These are phyloP conservation scores for Climacium dendroides DNA, from an alignment of 225 moss, liverwort and hornwort genomes.

Conservation along the genomic window DNA sequence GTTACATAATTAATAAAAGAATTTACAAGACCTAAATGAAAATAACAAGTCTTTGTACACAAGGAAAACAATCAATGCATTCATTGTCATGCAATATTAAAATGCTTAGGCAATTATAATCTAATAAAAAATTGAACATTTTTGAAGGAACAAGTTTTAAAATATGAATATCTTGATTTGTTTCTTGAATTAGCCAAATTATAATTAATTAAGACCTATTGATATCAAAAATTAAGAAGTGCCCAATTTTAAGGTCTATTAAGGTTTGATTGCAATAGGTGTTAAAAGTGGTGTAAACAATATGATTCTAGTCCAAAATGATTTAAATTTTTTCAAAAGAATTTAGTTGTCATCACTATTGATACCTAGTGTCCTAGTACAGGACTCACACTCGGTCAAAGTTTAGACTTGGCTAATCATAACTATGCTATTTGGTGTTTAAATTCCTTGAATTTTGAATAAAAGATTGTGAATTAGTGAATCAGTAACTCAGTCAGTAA, in stretches of 20 bases:
- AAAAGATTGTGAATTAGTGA: too few species aligned
- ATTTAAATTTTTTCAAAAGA: too few species aligned
- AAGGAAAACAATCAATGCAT: background rate
- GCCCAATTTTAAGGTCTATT: background rate
- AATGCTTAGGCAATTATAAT: background rate
- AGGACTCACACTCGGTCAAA: too few species aligned
- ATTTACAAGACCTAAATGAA: background rate
- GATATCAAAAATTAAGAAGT: background rate
- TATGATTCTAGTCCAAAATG: fast-evolving
- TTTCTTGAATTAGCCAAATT: background rate
- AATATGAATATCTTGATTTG: too few species aligned
- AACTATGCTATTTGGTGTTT: background rate
- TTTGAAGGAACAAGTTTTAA: background rate
- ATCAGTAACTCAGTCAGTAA: too few species aligned
- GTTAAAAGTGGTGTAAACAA: background rate
- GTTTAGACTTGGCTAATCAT: background rate
- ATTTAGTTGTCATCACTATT: too few species aligned
- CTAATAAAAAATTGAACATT: background rate
- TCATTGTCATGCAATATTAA: background rate
- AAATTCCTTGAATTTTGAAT: background rate
- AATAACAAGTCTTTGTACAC: background rate
- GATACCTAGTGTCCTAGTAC: background rate
- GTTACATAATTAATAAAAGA: too few species aligned
- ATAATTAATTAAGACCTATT: background rate
- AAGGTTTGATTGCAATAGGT: background rate